Conservation (phyloP, 2,329 filamentous ascomycete genomes). For the Penicillium frequentans region DNA sequence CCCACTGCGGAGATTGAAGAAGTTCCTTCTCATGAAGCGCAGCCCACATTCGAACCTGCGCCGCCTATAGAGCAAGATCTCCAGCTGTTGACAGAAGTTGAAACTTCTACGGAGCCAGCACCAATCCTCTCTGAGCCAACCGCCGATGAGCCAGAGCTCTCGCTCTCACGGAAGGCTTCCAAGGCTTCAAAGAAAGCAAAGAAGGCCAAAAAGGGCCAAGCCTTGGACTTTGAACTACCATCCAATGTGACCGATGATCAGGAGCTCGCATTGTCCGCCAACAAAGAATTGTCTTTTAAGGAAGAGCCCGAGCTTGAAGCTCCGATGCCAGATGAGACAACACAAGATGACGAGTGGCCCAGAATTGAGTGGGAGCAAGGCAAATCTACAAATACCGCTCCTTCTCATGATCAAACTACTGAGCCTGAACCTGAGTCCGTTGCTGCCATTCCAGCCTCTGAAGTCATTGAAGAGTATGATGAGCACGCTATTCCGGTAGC, state of each 20-base stretch:
- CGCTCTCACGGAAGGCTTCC: constrained; percentile 22
- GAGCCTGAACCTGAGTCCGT: constrained; percentile 26
- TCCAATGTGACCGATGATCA: constrained; percentile 3
- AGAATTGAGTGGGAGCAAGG: constrained; percentile 38
- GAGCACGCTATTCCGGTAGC: constrained; percentile 27
- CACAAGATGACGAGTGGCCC: constrained; percentile 36
- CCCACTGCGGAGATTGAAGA: background rate
- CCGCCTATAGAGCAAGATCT: background rate
- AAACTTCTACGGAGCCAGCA: background rate
- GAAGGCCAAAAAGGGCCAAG: constrained; percentile 13
- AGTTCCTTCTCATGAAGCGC: background rate
- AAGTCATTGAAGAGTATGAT: constrained; percentile 29
- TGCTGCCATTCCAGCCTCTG: constrained; percentile 18
- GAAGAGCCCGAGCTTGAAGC: constrained; percentile 7
- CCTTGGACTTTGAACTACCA: background rate
- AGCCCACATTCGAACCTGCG: background rate
- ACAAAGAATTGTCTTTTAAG: constrained; percentile 2
- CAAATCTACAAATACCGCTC: constrained; percentile 23
- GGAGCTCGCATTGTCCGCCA: constrained; percentile 2
- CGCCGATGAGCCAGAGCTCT: background rate
- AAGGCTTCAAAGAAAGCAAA: constrained; percentile 37
- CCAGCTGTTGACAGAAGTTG: background rate
- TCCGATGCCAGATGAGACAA: constrained; percentile 3
- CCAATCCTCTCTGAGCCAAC: background rate
- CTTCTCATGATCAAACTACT: constrained; percentile 21